Percentiles rank a stretch among this genome's conserved stretches.
Conservation (phyloP, 148 eudicot genomes). For the Agrostemma githago region DNA sequence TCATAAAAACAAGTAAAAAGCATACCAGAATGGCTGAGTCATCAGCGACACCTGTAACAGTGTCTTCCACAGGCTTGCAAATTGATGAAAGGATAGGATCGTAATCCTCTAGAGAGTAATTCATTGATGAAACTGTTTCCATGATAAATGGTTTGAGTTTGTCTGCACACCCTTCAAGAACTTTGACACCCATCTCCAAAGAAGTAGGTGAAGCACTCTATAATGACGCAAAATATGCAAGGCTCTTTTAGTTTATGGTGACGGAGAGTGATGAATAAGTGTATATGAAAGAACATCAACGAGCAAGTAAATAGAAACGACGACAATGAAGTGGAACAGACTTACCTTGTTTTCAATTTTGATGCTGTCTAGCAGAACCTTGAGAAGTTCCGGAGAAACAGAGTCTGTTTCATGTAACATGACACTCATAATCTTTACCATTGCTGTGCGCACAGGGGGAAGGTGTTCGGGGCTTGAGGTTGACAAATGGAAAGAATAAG, state of each 20-base stretch:
- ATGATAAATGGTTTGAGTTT: conserved; percentile 43
- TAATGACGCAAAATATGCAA: conserved; percentile 8
- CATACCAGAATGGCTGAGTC: conserved; percentile 29
- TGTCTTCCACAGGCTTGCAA: conserved; percentile 31
- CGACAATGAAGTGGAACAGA: not conserved
- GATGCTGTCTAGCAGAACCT: conserved; percentile 53
- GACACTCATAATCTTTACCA: conserved; percentile 70
- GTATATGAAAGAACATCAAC: not conserved
- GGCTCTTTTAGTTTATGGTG: not conserved
- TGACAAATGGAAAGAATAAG: not conserved
- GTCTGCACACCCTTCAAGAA: conserved; percentile 43
- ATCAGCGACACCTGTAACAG: conserved; percentile 16
- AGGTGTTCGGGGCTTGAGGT: conserved; percentile 58
- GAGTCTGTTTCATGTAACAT: conserved; percentile 72
- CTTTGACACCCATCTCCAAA: conserved; percentile 51
- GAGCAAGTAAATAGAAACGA: not conserved
- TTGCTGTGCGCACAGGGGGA: conserved; percentile 39
- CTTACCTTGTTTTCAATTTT: conserved; percentile 66
- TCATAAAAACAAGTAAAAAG: conserved; percentile 9
- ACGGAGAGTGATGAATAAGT: not conserved
- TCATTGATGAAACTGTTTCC: conserved; percentile 37
- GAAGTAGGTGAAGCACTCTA: conserved; percentile 51
- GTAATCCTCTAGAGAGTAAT: conserved; percentile 41
- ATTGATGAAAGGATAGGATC: conserved; percentile 53
- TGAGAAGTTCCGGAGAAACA: conserved; percentile 46